phyloP scores from a whole-genome alignment of 495 filamentous ascomycete species.

The Filosporella fistucella region DNA sequence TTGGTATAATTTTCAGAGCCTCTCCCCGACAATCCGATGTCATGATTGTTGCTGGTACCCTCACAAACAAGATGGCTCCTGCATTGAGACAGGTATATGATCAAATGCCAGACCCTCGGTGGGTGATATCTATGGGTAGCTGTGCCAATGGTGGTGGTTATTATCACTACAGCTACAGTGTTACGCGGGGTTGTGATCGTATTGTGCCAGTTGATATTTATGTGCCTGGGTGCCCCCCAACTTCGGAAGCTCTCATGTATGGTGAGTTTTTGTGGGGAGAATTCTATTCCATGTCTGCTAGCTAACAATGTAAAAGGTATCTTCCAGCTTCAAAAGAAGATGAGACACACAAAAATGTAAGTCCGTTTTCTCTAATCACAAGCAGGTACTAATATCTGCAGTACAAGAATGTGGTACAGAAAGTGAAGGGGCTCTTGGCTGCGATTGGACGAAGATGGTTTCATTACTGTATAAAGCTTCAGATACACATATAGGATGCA shows the following conservation, averaged over 20 bases:
- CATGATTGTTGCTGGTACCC: slow-evolving; percentile 94
- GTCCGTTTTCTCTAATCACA: slow-evolving; percentile 1
- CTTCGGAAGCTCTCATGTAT: slow-evolving; percentile 79
- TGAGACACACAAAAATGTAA: slow-evolving; percentile 67
- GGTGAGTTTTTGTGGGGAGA: neutral
- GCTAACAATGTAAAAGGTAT: slow-evolving; percentile 1
- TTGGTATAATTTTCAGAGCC: slow-evolving; percentile 96
- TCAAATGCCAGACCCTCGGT: slow-evolving; percentile 94
- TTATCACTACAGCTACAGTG: slow-evolving; percentile 91
- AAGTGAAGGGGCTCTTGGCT: slow-evolving; percentile 33
- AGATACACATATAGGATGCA: slow-evolving; percentile 17
- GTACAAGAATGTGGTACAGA: slow-evolving; percentile 59
- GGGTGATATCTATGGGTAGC: slow-evolving; percentile 89
- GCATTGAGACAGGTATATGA: slow-evolving; percentile 94
- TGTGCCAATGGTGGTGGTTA: slow-evolving; percentile 94
- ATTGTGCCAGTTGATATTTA: slow-evolving; percentile 92
- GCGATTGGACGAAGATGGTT: neutral
- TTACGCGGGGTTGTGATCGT: slow-evolving; percentile 81
- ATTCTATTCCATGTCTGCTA: neutral
- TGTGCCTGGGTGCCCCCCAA: slow-evolving; percentile 89
- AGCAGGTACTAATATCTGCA: slow-evolving; percentile 12
- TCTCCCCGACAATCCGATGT: slow-evolving; percentile 94
- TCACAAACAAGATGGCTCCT: slow-evolving; percentile 98
- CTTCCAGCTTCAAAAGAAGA: slow-evolving; percentile 27
- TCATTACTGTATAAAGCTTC: slow-evolving; percentile 23